Evolutionary conservation across 768 basidiomycete species (phyloP), one percentile per base, ranked within the genome.

Genomic region (Lanmaoa pseudosensibilis): DNA sequence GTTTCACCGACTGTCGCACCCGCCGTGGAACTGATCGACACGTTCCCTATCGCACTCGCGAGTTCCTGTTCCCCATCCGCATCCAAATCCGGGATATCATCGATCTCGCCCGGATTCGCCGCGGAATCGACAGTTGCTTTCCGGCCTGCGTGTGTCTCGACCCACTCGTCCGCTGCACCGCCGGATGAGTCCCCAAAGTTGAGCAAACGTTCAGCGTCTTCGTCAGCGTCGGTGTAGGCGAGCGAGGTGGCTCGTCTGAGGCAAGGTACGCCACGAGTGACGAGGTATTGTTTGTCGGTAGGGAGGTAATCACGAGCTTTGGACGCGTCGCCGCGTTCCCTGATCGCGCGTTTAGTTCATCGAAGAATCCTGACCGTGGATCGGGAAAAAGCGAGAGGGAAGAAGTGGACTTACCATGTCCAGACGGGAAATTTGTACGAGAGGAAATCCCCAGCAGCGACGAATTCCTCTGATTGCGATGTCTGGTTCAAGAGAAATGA

Each of bases 361-460:
- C 30, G 10, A 46, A 5, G 1, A 1, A 36, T 21, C 41, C 36
- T 38, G 15, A 41, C 37, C 30, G 10, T 45, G 44, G 9, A 59
- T 51, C 16, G n/a, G 16, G 4, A 5, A 8, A 16, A 21, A 40
- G 30, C 8, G 2, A 21, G 11, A 39, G 12, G 2, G 0, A 21
- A 30, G 8, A 15, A 5, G 10, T 57, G 45, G 52, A 71, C 89
- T 64, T 55, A 92, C 97, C 97, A 99, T 67, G 85, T 80, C 97
- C 97, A 99, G 25, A 97, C 94, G 12, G 93, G 92, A 74, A 99
- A 99, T 78, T 99, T 99, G 84, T 98, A 98, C 8, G 87, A 80
- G 56, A 99, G 77, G 75, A 98, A 98, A 73, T 99, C 97, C 52
- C 97, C 97, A 9, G 97, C 97, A 16, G 92, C 94, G 30, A 98